Percentiles rank a stretch among this genome's conserved stretches.
phyloP scores from a whole-genome alignment of 2,329 filamentous ascomycete genomes.

The Aspergillus tamarii region DNA sequence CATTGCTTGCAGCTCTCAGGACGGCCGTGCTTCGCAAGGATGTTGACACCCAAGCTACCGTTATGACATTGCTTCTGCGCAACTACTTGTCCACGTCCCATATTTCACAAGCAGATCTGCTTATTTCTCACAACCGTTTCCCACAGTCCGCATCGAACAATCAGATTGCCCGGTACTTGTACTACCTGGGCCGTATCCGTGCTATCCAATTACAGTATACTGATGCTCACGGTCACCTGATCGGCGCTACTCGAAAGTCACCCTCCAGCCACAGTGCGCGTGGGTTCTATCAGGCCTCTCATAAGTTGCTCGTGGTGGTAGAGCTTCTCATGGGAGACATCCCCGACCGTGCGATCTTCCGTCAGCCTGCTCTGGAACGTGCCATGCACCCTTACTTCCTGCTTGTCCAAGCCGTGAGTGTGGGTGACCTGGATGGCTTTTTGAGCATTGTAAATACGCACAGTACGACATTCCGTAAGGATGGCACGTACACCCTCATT shows the following conservation, averaged over 20 bases:
- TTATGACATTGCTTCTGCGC: conserved; percentile 90
- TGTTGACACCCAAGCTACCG: conserved; percentile 92
- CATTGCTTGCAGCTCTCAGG: conserved; percentile 82
- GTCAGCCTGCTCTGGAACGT: conserved; percentile 82
- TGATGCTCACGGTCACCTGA: conserved; percentile 92
- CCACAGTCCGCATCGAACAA: conserved; percentile 94
- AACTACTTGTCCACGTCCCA: conserved; percentile 97
- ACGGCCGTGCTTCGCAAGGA: conserved; percentile 97
- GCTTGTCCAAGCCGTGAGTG: conserved; percentile 90
- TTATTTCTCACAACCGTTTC: conserved; percentile 95
- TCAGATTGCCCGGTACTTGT: conserved; percentile 94
- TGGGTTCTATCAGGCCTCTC: conserved; percentile 94
- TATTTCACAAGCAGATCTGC: conserved; percentile 92
- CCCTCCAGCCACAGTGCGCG: conserved; percentile 86
- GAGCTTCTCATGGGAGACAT: conserved; percentile 99
- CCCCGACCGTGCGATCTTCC: conserved; percentile 91
- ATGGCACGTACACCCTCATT: conserved; percentile 94
- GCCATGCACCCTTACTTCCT: conserved; percentile 91
- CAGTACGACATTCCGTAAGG: conserved; percentile 82
- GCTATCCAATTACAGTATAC: conserved; percentile 97
- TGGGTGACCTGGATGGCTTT: conserved; percentile 95
- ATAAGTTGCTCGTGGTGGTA: conserved; percentile 94
- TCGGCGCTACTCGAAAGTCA: conserved; percentile 91
- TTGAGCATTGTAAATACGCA: conserved; percentile 82
- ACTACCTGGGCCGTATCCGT: conserved; percentile 94